phyloP scores from a whole-genome alignment of 140 eudicot species.

The Senecio squalidus region DNA sequence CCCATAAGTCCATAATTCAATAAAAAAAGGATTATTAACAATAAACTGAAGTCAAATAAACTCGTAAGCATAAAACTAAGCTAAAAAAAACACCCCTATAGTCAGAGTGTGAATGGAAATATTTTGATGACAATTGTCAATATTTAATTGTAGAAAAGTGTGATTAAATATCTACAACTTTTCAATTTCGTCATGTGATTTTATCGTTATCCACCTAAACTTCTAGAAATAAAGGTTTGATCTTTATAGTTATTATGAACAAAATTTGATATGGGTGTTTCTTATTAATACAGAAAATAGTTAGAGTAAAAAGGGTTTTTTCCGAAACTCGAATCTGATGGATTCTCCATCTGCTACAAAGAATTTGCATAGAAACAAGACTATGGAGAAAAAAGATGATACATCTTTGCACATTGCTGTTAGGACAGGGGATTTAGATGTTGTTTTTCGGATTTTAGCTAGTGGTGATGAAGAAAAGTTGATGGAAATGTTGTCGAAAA shows the following conservation, averaged over 20 bases:
- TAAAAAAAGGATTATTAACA: no score
- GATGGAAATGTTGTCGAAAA: constrained; percentile 29
- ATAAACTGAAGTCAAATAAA: no score
- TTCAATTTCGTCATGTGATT: constrained; percentile 21
- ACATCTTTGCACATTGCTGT: constrained; percentile 41
- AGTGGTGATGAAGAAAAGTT: constrained; percentile 33
- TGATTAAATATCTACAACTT: not conserved
- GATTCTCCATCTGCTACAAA: constrained; percentile 11
- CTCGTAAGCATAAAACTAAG: no score
- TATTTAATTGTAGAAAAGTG: not conserved
- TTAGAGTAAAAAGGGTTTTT: constrained; percentile 7
- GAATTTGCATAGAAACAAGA: constrained; percentile 29
- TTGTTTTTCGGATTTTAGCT: constrained; percentile 24
- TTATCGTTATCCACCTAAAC: constrained; percentile 11
- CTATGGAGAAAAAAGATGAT: constrained; percentile 44
- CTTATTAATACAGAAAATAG: constrained; percentile 6
- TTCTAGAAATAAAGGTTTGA: constrained; percentile 26
- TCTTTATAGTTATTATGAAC: constrained; percentile 20
- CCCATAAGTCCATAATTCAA: no score
- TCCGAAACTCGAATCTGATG: constrained; percentile 17
- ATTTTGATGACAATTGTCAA: constrained; percentile 12
- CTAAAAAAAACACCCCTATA: no score
- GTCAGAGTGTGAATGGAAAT: constrained; percentile 34
- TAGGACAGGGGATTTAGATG: constrained; percentile 36
- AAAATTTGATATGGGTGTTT: constrained; percentile 19